These are phyloP conservation scores for Ustilago hordei DNA, from an alignment of 1,284 basidiomycete genomes.

Conservation along the genomic window DNA sequence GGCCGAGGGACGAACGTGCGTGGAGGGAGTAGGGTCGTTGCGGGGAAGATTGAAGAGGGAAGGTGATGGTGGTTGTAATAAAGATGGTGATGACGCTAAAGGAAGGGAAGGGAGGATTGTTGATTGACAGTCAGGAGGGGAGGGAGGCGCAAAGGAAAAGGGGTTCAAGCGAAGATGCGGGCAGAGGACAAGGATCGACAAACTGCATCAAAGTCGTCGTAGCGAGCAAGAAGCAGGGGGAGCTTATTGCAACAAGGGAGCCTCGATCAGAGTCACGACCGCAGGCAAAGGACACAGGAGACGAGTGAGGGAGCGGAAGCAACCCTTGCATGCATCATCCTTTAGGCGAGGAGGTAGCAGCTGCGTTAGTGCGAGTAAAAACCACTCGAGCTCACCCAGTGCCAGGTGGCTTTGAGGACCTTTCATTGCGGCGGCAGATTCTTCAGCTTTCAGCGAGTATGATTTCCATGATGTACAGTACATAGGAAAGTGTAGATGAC, in stretches of 20 bases:
- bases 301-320: neutral
- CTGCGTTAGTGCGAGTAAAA: slow-evolving; percentile 13
- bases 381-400: neutral
- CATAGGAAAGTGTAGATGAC: slow-evolving; percentile 4
- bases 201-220: slow-evolving; percentile 18
- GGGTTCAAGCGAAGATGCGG: too few species aligned
- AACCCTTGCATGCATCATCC: slow-evolving; percentile 34
- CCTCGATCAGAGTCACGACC: neutral
- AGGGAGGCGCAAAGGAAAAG: neutral
- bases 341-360: slow-evolving; percentile 26
- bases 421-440: slow-evolving; percentile 1
- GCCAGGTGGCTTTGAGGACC: neutral
- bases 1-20: slow-evolving; percentile 12
- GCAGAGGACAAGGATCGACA: slow-evolving; percentile 23
- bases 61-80: slow-evolving; percentile 18
- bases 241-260: neutral
- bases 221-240: neutral
- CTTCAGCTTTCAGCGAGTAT: neutral
- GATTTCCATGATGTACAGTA: neutral
- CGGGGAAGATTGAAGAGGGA: neutral
- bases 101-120: neutral
- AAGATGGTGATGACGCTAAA: slow-evolving; percentile 17
- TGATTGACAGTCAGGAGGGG: neutral
- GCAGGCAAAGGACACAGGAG: neutral
- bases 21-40: neutral